These are phyloP conservation scores for Rhizoclosmatium sp. DNA, from an alignment of 192 early-diverging fungal species.

Conservation along the genomic window DNA sequence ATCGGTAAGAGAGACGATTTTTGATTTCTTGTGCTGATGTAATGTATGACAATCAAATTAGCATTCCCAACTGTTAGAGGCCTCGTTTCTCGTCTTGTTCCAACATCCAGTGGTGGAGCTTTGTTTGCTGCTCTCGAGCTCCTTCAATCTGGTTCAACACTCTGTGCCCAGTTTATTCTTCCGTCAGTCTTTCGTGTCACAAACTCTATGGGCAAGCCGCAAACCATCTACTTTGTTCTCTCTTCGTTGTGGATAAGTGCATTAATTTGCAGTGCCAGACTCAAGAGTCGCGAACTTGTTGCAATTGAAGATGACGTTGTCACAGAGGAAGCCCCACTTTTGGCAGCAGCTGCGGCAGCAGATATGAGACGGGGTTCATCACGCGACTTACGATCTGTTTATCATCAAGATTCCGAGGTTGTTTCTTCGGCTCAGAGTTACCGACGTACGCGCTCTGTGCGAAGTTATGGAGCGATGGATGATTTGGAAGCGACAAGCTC, in stretches of 20 bases:
- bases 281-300: constrained; percentile 29
- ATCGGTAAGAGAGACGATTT: constrained; percentile 4
- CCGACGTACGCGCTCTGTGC: background rate
- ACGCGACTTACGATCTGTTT: background rate
- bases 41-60: constrained; percentile 38
- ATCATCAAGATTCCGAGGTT: background rate
- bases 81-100: constrained; percentile 43
- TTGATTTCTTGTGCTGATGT: background rate
- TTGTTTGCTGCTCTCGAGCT: constrained; percentile 34
- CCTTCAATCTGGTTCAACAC: constrained; percentile 11
- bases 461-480: background rate
- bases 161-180: constrained; percentile 5
- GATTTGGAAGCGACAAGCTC: background rate
- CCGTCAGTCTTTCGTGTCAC: constrained; percentile 16
- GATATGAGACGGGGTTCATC: background rate
- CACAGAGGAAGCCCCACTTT: background rate
- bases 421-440: background rate
- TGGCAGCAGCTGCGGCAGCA: background rate
- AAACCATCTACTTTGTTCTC: constrained; percentile 26
- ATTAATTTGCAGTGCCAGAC: background rate
- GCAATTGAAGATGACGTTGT: constrained; percentile 1
- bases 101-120: constrained; percentile 41
- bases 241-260: constrained; percentile 13
- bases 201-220: background rate
- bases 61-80: constrained; percentile 47